Conservation (phyloP, 768 basidiomycete species). For the Suillus placidus region DNA sequence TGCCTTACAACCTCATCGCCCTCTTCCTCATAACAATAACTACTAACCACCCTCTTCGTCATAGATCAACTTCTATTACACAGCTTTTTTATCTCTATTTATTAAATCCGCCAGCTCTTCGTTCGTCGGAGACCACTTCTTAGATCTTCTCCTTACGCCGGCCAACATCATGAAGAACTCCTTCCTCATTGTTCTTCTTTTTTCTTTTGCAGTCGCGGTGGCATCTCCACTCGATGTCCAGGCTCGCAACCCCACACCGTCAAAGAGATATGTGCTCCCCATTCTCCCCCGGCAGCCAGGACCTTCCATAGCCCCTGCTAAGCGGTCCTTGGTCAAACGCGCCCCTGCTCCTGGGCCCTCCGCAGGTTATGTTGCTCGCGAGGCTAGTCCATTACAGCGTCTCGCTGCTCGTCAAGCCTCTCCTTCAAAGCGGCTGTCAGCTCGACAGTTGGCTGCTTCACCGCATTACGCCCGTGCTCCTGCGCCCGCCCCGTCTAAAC, state of each 20-base stretch:
- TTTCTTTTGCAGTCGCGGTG: conserved; percentile 2
- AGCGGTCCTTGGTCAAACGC: not conserved
- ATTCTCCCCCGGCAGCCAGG: not conserved
- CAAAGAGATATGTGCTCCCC: conserved; percentile 11
- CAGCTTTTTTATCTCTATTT: not conserved
- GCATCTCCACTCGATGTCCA: not conserved
- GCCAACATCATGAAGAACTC: conserved; percentile 3
- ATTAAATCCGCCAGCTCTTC: not conserved
- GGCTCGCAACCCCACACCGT: conserved; percentile 9
- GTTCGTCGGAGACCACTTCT: not conserved
- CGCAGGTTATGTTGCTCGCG: not conserved
- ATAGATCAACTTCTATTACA: not conserved
- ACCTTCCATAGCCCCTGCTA: not conserved
- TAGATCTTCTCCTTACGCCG: not conserved
- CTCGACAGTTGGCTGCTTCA: conserved; percentile 3
- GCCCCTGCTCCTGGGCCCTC: not conserved
- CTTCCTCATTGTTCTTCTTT: conserved; percentile 8
- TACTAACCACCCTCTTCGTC: conserved; percentile 6
- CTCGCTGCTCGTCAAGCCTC: conserved; percentile 4
- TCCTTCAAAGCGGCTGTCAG: conserved; percentile 7
- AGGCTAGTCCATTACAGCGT: not conserved
- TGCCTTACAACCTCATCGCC: not conserved
- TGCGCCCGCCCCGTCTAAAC: conserved; percentile 4
- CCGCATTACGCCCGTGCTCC: conserved; percentile 1
- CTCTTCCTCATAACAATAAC: not conserved